These are phyloP conservation scores for Exophiala oligosperma DNA, from an alignment of 2,329 filamentous ascomycete genomes.

Conservation along the genomic window DNA sequence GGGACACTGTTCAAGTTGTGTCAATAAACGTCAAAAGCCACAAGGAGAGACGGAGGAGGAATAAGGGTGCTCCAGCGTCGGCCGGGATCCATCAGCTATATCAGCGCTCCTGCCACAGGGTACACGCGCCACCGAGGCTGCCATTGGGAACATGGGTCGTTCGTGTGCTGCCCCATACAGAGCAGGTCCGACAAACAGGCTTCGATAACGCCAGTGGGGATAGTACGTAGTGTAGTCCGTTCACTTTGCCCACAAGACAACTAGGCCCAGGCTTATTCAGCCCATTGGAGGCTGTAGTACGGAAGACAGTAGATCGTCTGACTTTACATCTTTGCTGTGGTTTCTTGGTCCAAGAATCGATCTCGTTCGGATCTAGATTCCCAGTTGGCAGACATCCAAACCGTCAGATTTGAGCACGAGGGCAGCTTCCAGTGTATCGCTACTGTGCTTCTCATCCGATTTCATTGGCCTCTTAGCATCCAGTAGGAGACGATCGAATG, in stretches of 20 bases:
- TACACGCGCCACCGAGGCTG: not conserved
- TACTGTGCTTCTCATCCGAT: not conserved
- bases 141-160: not conserved
- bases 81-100: slow-evolving; percentile 6
- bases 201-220: no score
- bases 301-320: no score
- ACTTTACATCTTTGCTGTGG: no score
- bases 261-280: not conserved
- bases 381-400: not conserved
- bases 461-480: no score
- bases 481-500: not conserved
- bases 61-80: not conserved
- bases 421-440: not conserved
- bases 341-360: not conserved
- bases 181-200: no score
- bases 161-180: not conserved
- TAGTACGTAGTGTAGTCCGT: no score
- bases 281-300: no score
- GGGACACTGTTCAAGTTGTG: not conserved
- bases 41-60: not conserved
- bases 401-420: not conserved
- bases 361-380: not conserved
- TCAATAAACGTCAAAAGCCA: not conserved
- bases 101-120: not conserved
- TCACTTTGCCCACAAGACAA: not conserved